Conservation (phyloP, 495 filamentous ascomycete genomes). For the Physcia stellaris region DNA sequence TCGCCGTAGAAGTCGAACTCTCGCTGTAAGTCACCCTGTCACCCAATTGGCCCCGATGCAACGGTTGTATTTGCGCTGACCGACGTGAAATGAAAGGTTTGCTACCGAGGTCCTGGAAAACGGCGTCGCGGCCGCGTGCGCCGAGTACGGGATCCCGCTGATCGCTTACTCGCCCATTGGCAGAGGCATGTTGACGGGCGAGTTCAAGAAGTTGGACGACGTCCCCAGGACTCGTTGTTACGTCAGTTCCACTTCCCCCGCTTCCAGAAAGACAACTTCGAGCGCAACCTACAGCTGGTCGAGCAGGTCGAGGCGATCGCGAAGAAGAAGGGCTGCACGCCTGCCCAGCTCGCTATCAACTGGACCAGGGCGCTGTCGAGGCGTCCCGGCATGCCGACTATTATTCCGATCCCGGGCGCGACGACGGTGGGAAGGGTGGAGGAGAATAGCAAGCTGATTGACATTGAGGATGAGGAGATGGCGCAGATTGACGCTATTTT, state of each 20-base stretch:
- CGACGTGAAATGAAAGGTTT: too few species aligned
- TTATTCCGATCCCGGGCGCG: conserved; percentile 78
- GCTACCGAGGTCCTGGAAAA: conserved; percentile 60
- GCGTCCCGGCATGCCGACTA: conserved; percentile 47
- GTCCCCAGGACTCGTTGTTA: conserved; percentile 47
- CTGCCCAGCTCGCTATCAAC: conserved; percentile 62
- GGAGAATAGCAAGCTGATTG: conserved; percentile 29
- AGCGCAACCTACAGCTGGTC: conserved; percentile 59
- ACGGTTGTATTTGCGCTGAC: too few species aligned
- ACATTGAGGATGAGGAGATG: conserved; percentile 28
- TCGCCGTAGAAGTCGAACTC: conserved; percentile 67
- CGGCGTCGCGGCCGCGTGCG: conserved; percentile 57
- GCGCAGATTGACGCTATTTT: conserved; percentile 30
- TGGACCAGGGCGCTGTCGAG: too few species aligned
- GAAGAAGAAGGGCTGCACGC: conserved; percentile 51
- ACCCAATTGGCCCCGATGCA: too few species aligned
- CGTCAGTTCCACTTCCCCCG: conserved; percentile 39
- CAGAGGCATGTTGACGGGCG: conserved; percentile 40
- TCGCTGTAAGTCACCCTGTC: conserved; percentile 54
- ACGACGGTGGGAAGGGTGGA: conserved; percentile 33
- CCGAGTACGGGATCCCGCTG: conserved; percentile 51
- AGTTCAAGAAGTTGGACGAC: conserved; percentile 45
- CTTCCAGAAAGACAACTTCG: conserved; percentile 57
- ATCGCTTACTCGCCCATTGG: conserved; percentile 54
- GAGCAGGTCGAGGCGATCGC: conserved; percentile 53